Evolutionary conservation across 306 rosid species (phyloP).

Genomic region (Pachyrhizus erosus): DNA sequence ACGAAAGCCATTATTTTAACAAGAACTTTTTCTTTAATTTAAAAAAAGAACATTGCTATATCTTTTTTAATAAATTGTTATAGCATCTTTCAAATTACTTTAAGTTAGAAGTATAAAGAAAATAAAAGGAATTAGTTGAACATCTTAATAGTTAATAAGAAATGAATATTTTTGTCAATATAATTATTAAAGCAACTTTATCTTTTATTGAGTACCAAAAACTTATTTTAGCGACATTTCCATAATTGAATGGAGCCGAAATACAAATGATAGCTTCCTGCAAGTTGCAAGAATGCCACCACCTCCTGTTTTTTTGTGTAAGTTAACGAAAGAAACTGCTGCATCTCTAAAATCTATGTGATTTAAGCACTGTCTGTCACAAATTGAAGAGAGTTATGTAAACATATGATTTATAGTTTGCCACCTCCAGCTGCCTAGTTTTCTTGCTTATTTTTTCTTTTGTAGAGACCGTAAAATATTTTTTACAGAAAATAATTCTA

Average conservation of each 20-base stretch:
- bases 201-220: background rate
- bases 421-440: background rate
- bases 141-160: background rate
- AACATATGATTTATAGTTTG: too few relatives aligned
- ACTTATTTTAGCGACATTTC: background rate
- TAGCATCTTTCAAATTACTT: background rate
- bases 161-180: background rate
- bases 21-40: background rate
- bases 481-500: too few relatives aligned
- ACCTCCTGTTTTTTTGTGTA: background rate
- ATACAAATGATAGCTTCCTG: background rate
- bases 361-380: too few relatives aligned
- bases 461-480: too few relatives aligned
- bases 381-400: too few relatives aligned
- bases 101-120: too few relatives aligned
- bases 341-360: too few relatives aligned
- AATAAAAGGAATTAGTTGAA: too few relatives aligned
- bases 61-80: background rate
- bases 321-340: background rate
- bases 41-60: background rate
- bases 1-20: background rate
- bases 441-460: too few relatives aligned
- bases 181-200: background rate
- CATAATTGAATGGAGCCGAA: background rate
- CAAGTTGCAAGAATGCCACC: background rate